Conservation (phyloP, 305 asterid genomes). For the Solanum chacoense region DNA sequence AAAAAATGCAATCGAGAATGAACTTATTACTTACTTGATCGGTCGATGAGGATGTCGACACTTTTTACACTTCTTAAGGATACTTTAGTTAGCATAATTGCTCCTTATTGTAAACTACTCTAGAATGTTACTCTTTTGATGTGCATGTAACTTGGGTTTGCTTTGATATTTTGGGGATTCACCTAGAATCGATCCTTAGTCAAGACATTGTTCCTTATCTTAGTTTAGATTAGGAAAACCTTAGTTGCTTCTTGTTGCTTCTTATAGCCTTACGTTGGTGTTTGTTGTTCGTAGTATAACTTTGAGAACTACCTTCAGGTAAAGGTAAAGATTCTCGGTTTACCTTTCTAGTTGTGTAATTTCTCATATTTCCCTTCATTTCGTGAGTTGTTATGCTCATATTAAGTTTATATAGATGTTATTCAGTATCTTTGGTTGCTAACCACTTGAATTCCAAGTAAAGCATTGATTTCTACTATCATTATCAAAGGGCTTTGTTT, state of each 20-base stretch:
- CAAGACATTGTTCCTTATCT: not conserved
- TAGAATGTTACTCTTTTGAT: not conserved
- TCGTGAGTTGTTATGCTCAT: not conserved
- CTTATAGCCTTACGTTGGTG: not conserved
- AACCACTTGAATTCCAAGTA: not conserved
- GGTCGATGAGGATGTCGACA: too few relatives aligned
- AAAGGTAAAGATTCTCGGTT: not conserved
- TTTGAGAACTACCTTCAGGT: not conserved
- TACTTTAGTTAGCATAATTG: not conserved
- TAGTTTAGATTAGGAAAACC: not conserved
- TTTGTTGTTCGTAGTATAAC: not conserved
- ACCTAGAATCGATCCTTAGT: not conserved
- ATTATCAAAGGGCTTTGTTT: too few relatives aligned
- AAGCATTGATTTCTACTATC: not conserved
- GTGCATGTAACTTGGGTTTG: not conserved
- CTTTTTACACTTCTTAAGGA: too few relatives aligned
- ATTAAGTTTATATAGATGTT: not conserved
- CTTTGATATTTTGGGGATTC: not conserved
- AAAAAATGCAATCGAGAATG: too few relatives aligned
- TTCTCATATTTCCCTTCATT: not conserved
- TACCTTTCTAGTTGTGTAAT: not conserved
- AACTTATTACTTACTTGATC: too few relatives aligned
- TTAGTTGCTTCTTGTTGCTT: not conserved
- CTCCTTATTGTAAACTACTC: not conserved
- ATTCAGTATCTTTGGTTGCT: not conserved